Evolutionary conservation across 164 flowering plant genomes (phyloP).

Genomic region (Santalum album): DNA sequence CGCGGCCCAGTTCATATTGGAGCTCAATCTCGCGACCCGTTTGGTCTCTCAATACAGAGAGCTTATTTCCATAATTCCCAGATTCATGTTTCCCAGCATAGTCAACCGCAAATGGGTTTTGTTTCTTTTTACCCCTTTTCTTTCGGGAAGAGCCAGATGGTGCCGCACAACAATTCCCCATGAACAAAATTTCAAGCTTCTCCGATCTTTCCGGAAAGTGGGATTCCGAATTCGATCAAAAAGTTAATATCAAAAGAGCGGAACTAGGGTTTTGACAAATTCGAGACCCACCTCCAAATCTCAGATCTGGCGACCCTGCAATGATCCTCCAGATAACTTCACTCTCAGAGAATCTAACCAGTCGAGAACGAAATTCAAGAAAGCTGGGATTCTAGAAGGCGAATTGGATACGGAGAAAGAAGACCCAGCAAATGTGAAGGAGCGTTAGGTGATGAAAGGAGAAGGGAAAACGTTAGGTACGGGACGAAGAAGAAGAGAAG

Average conservation of each 20-base stretch:
- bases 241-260: not conserved
- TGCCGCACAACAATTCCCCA: slow-evolving; percentile 55
- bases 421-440: no score
- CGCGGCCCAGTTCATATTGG: slow-evolving; percentile 23
- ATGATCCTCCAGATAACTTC: no score
- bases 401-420: not conserved
- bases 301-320: no score
- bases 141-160: slow-evolving; percentile 11
- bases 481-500: no score
- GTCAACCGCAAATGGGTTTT: slow-evolving; percentile 31
- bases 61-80: slow-evolving; percentile 13
- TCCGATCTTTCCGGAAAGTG: not conserved
- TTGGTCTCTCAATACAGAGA: slow-evolving; percentile 19
- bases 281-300: not conserved
- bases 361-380: no score
- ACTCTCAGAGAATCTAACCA: no score
- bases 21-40: slow-evolving; percentile 21
- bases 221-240: no score
- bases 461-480: no score
- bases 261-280: not conserved
- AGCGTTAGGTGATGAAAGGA: not conserved
- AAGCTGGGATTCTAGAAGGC: not conserved
- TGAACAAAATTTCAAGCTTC: slow-evolving; percentile 11
- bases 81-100: slow-evolving; percentile 1
- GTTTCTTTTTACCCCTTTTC: slow-evolving; percentile 27